These are phyloP conservation scores for Monosporascus sp. DNA, from an alignment of 2,329 filamentous ascomycete species.

Conservation along the genomic window DNA sequence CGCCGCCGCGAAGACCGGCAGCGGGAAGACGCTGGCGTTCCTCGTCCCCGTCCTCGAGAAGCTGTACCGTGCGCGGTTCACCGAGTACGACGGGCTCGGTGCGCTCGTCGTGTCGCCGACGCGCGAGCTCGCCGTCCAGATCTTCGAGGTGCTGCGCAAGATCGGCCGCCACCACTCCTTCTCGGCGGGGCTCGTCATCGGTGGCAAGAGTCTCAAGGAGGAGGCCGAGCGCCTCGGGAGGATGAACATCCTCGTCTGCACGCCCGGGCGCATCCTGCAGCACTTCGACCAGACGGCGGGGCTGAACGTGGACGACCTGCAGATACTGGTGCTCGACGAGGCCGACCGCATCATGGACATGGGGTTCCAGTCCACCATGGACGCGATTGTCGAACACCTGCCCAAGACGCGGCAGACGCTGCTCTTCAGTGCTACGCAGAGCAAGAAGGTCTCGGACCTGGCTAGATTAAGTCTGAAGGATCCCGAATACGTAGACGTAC, in stretches of 20 bases:
- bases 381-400: constrained; percentile 88
- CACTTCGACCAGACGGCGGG: constrained; percentile 91
- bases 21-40: constrained; percentile 92
- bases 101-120: constrained; percentile 92
- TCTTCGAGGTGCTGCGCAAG: constrained; percentile 89
- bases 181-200: constrained; percentile 88
- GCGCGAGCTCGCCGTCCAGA: constrained; percentile 91
- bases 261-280: constrained; percentile 89
- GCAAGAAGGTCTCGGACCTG: constrained; percentile 86
- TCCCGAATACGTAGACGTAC: constrained; percentile 91
- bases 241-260: constrained; percentile 98
- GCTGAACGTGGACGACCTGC: constrained; percentile 84
- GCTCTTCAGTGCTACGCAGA: constrained; percentile 94
- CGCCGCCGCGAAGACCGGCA: constrained; percentile 91
- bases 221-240: constrained; percentile 76
- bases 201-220: constrained; percentile 84
- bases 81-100: constrained; percentile 84
- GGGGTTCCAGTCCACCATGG: constrained; percentile 87
- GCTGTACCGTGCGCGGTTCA: constrained; percentile 82
- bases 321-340: constrained; percentile 91
- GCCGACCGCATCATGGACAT: constrained; percentile 96
- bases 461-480: constrained; percentile 83
- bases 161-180: constrained; percentile 85
- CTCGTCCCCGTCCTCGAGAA: constrained; percentile 89
- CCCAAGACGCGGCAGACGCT: constrained; percentile 83